These are phyloP conservation scores for Pythium oligandrum DNA, from an alignment of 352 stramenopile genomes.

Conservation along the genomic window DNA sequence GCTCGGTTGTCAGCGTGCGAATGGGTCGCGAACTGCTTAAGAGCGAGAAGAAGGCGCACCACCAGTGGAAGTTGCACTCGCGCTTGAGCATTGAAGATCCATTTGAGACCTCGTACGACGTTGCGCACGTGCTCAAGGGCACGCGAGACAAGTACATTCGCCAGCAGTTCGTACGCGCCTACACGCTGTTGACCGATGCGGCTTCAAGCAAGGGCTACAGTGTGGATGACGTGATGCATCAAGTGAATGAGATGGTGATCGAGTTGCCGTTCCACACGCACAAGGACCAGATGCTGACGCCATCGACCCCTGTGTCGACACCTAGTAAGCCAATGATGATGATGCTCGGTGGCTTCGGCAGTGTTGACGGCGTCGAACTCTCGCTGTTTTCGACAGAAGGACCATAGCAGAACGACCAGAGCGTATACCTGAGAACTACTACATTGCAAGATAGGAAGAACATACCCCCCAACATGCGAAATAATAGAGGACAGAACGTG, in stretches of 20 bases:
- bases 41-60: constrained; percentile 62
- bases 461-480: too few species aligned
- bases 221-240: constrained; percentile 11
- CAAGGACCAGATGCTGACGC: constrained; percentile 17
- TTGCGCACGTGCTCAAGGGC: constrained; percentile 95
- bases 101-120: constrained; percentile 97
- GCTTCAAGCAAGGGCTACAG: constrained; percentile 4
- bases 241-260: constrained; percentile 13
- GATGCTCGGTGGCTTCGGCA: too few species aligned
- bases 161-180: constrained; percentile 74
- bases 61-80: constrained; percentile 73
- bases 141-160: constrained; percentile 83
- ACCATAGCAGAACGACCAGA: too few species aligned
- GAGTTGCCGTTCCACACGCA: constrained; percentile 23
- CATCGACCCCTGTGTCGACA: too few species aligned
- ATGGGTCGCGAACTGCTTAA: constrained; percentile 65
- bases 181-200: constrained; percentile 52
- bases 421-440: too few species aligned
- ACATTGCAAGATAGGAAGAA: too few species aligned
- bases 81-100: constrained; percentile 96
- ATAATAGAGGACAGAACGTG: too few species aligned
- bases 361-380: too few species aligned
- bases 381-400: too few species aligned
- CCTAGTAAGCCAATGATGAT: too few species aligned
- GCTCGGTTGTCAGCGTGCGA: constrained; percentile 62